These are phyloP conservation scores for Colletotrichum noveboracense DNA, from an alignment of 2,329 filamentous ascomycete species.

Conservation along the genomic window DNA sequence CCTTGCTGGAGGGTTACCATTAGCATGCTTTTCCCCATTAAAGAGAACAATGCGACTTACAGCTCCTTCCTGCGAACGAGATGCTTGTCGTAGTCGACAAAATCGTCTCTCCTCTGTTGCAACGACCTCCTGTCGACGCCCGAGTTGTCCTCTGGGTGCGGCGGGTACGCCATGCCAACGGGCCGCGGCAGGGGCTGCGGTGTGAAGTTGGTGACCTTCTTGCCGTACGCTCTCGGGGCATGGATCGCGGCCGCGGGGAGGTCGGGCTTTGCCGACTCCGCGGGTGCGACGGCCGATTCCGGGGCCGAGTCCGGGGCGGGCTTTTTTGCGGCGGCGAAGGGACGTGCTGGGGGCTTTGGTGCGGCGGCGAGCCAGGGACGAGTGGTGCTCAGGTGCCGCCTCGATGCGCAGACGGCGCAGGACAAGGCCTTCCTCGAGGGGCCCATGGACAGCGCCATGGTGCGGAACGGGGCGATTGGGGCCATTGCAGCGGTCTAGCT, in stretches of 20 bases:
- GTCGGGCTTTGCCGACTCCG: slow-evolving; percentile 38
- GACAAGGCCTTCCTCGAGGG: slow-evolving; percentile 38
- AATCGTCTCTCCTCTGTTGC: slow-evolving; percentile 75
- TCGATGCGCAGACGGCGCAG: slow-evolving; percentile 58
- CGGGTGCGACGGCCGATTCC: not conserved
- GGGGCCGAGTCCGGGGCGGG: slow-evolving; percentile 21
- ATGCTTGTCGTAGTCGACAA: slow-evolving; percentile 86
- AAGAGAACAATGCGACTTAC: slow-evolving; percentile 46
- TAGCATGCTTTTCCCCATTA: not conserved
- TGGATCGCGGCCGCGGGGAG: slow-evolving; percentile 55
- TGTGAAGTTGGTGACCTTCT: slow-evolving; percentile 58
- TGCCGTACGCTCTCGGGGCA: slow-evolving; percentile 66
- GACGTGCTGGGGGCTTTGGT: slow-evolving; percentile 26
- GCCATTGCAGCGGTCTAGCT: not conserved
- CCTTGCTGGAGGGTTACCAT: slow-evolving; percentile 56
- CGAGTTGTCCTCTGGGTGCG: slow-evolving; percentile 79
- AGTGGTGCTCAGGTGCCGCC: slow-evolving; percentile 52
- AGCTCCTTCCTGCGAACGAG: slow-evolving; percentile 76
- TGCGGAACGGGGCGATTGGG: slow-evolving; percentile 17
- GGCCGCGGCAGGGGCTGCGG: slow-evolving; percentile 71
- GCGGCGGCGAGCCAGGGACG: slow-evolving; percentile 38
- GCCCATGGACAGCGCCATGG: slow-evolving; percentile 33
- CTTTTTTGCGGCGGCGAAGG: slow-evolving; percentile 34
- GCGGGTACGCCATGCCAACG: slow-evolving; percentile 80
- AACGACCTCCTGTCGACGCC: slow-evolving; percentile 74